These are phyloP conservation scores for Butyriboletus loyo DNA, from an alignment of 768 basidiomycete species.

Conservation along the genomic window DNA sequence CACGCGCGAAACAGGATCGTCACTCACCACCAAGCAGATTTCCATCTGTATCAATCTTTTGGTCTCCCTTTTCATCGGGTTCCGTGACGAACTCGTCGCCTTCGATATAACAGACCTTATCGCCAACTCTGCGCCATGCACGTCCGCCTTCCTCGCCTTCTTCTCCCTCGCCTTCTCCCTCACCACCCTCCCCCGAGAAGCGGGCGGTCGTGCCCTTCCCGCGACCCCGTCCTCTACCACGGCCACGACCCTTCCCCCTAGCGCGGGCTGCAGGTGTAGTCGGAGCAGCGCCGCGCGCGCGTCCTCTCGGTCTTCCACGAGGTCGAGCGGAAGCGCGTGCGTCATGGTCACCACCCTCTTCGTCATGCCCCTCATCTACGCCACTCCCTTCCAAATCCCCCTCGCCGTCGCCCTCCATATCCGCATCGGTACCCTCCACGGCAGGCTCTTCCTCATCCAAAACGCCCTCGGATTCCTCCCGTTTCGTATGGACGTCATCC, in stretches of 20 bases:
- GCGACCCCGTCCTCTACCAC: slow-evolving; percentile 41
- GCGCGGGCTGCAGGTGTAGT: slow-evolving; percentile 32
- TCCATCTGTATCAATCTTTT: slow-evolving; percentile 86
- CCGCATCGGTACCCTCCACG: slow-evolving; percentile 25
- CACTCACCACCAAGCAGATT: slow-evolving; percentile 77
- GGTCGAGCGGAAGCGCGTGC: slow-evolving; percentile 31
- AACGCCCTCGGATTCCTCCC: slow-evolving; percentile 30
- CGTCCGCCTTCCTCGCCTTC: slow-evolving; percentile 50
- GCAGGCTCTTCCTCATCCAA: slow-evolving; percentile 32
- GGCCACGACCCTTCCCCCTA: slow-evolving; percentile 36
- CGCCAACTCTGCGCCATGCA: slow-evolving; percentile 71
- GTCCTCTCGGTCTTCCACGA: slow-evolving; percentile 38
- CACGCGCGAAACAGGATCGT: neutral
- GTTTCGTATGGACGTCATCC: slow-evolving; percentile 27
- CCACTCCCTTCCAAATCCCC: slow-evolving; percentile 33
- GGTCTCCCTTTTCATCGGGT: slow-evolving; percentile 82
- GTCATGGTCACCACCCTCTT: slow-evolving; percentile 36
- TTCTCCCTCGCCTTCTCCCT: slow-evolving; percentile 37
- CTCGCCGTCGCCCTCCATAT: slow-evolving; percentile 27
- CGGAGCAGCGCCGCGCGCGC: slow-evolving; percentile 32
- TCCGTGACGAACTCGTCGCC: slow-evolving; percentile 87
- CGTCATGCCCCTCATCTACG: slow-evolving; percentile 29
- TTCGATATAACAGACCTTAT: slow-evolving; percentile 72
- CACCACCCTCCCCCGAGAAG: slow-evolving; percentile 34
- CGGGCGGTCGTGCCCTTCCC: slow-evolving; percentile 31